A percentile compares a stretch with the other conserved stretches of the same genome.
Conservation (phyloP, 73 alveolate species). For the Tetrahymena borealis region DNA sequence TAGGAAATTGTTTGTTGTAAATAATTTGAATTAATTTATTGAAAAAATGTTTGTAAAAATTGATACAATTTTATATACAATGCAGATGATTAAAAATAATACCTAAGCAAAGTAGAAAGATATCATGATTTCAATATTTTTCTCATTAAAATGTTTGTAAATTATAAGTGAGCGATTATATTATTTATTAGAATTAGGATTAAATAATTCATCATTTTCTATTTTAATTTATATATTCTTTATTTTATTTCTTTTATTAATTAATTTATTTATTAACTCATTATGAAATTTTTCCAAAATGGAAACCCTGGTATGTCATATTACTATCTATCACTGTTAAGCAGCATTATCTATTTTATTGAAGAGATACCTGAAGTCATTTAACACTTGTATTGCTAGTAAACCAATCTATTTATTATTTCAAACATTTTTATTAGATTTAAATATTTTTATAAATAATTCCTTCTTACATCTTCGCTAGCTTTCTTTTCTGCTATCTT, state of each 20-base stretch:
- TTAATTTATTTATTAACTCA: neutral
- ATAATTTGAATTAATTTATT: no score
- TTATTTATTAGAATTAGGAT: no score
- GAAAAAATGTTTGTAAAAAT: no score
- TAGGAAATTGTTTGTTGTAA: neutral
- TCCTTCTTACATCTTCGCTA: slow-evolving; percentile 31
- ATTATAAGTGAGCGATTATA: no score
- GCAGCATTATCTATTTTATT: neutral
- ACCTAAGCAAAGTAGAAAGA: no score
- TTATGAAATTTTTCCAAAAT: neutral
- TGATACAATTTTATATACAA: no score
- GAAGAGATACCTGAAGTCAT: neutral
- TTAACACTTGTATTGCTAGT: neutral
- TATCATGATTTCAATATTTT: no score
- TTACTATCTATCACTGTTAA: neutral
- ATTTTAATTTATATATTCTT: no score
- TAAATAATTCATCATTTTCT: no score
- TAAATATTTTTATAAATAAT: neutral
- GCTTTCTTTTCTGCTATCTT: slow-evolving; percentile 18
- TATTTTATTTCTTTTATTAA: no score
- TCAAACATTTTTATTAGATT: neutral
- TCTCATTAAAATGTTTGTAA: no score
- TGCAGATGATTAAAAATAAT: no score
- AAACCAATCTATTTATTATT: neutral
- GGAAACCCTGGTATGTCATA: neutral